These are phyloP conservation scores for Hypoxylon rickii DNA, from an alignment of 495 filamentous ascomycete species.

Conservation along the genomic window DNA sequence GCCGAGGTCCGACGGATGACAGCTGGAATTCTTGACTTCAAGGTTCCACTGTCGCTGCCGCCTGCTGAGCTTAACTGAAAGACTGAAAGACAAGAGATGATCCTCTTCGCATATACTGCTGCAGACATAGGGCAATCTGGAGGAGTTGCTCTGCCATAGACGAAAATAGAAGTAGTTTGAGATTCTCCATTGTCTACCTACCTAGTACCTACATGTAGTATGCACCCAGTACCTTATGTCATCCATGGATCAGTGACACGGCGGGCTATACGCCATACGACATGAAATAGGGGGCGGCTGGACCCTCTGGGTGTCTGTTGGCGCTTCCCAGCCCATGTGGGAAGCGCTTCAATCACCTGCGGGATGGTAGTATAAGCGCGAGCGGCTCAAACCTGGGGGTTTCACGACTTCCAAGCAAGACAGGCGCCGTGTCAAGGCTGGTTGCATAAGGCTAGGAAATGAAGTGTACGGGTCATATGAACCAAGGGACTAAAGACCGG, in stretches of 20 bases:
- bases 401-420: conserved; percentile 23
- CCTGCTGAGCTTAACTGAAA: background rate
- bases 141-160: too few relatives aligned
- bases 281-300: background rate
- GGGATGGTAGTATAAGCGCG: conserved; percentile 20
- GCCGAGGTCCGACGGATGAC: background rate
- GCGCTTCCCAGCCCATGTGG: conserved; percentile 13
- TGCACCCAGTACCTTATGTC: background rate
- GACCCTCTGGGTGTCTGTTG: conserved; percentile 4
- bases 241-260: too few relatives aligned
- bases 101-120: too few relatives aligned
- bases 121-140: too few relatives aligned
- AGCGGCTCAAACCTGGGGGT: conserved; percentile 21
- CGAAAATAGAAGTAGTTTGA: too few relatives aligned
- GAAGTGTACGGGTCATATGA: too few relatives aligned
- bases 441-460: conserved; percentile 1
- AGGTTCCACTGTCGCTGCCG: background rate
- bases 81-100: too few relatives aligned
- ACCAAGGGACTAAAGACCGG: background rate
- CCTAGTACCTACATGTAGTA: background rate
- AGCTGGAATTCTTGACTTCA: background rate
- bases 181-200: too few relatives aligned
- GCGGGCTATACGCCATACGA: background rate
- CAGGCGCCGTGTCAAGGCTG: conserved; percentile 26
- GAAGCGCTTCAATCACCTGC: conserved; percentile 19